A percentile compares a stretch with the other conserved stretches of the same genome.
Conservation (phyloP, 225 moss, liverwort and hornwort species). For the Bryum argenteum region DNA sequence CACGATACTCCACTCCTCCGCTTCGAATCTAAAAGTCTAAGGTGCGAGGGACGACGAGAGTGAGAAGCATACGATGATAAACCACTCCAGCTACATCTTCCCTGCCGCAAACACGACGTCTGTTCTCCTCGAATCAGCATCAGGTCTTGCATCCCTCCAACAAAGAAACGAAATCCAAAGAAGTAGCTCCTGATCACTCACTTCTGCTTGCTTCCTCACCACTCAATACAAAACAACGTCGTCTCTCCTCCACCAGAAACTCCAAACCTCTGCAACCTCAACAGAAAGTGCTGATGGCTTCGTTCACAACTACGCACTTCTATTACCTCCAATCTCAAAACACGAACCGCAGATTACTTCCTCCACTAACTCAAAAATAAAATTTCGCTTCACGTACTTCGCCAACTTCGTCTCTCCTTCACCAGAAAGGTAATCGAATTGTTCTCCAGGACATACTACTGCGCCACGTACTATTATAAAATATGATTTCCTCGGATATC, state of each 20-base stretch:
- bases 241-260: conserved; percentile 19
- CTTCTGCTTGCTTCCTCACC: neutral
- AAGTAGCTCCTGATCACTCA: conserved; percentile 15
- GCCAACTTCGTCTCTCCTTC: no score
- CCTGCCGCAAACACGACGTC: conserved; percentile 12
- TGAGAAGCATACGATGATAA: conserved; percentile 5
- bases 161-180: conserved; percentile 1
- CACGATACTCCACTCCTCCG: conserved; percentile 33
- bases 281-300: no score
- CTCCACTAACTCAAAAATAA: neutral
- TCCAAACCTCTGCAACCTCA: neutral
- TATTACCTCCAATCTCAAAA: no score
- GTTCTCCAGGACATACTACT: neutral
- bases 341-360: neutral
- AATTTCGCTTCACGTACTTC: neutral
- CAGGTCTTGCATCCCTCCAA: conserved; percentile 35
- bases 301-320: no score
- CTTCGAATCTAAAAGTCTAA: conserved; percentile 2
- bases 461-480: neutral
- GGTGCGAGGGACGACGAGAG: neutral
- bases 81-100: conserved; percentile 11
- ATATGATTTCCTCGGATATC: neutral
- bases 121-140: conserved; percentile 13
- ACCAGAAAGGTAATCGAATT: neutral
- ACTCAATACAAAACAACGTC: neutral